Evolutionary conservation across 208 protist species (phyloP).

Genomic region (Blastocrithidia nonstop): DNA sequence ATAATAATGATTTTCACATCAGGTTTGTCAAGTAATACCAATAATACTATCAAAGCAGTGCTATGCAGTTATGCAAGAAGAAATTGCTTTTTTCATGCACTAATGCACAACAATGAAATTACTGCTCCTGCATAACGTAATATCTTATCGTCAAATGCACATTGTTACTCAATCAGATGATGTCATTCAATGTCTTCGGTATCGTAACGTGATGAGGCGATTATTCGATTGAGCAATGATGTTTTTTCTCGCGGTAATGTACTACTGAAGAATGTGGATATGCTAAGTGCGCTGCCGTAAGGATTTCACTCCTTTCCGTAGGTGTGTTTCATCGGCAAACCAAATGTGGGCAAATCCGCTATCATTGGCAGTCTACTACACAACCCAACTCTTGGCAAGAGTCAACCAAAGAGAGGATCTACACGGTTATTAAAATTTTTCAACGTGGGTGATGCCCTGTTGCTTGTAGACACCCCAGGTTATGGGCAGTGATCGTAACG

Average conservation of each 20-base stretch:
- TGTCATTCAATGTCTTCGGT: constrained; percentile 33
- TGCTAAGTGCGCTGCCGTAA: constrained; percentile 61
- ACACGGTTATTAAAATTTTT: constrained; percentile 78
- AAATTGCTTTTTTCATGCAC: too few species aligned
- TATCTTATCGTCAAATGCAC: constrained; percentile 57
- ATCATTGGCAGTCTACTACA: constrained; percentile 68
- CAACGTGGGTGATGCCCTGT: constrained; percentile 74
- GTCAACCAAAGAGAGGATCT: constrained; percentile 27
- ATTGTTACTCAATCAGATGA: constrained; percentile 41
- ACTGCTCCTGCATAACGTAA: constrained; percentile 56
- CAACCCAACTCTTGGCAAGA: constrained; percentile 49
- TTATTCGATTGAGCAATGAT: constrained; percentile 47
- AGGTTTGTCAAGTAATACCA: too few species aligned
- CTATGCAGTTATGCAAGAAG: too few species aligned
- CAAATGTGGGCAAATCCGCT: constrained; percentile 76
- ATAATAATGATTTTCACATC: too few species aligned
- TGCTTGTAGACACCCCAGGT: constrained; percentile 78
- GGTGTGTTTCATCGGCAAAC: constrained; percentile 83
- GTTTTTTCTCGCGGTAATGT: constrained; percentile 72
- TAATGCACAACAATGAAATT: constrained; percentile 53
- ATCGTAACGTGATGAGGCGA: constrained; percentile 10
- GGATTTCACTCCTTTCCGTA: constrained; percentile 79
- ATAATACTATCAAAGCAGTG: too few species aligned
- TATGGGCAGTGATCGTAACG: constrained; percentile 73
- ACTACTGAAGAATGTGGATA: constrained; percentile 71